Evolutionary conservation across 257 asterid genomes (phyloP).

Genomic region (Scutellaria barbata): DNA sequence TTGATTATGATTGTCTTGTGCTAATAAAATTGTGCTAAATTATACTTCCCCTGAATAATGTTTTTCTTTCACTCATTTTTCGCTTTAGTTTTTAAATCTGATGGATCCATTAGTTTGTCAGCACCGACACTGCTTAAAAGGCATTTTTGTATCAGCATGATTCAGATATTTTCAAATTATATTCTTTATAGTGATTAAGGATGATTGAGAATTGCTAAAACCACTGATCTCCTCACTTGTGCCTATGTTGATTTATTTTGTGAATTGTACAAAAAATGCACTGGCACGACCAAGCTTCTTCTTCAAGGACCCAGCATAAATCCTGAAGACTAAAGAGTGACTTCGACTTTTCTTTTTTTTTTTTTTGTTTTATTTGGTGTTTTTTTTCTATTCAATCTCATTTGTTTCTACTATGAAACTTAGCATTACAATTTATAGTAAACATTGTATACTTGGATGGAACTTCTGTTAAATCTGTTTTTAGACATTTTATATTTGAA

Average conservation of each 20-base stretch:
- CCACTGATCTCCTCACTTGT: slow-evolving; percentile 1
- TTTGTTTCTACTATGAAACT: slow-evolving; percentile 5
- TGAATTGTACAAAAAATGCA: neutral
- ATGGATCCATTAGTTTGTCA: slow-evolving; percentile 15
- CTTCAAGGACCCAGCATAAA: slow-evolving; percentile 2
- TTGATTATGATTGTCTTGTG: slow-evolving; percentile 17
- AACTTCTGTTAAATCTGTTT: slow-evolving; percentile 11
- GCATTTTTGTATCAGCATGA: slow-evolving; percentile 9
- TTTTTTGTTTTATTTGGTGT: neutral
- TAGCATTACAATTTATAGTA: neutral
- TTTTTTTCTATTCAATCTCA: slow-evolving; percentile 12
- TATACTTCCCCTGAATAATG: neutral
- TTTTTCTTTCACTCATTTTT: neutral
- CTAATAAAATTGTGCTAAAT: slow-evolving; percentile 3
- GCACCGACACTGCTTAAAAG: neutral
- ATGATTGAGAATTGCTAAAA: slow-evolving; percentile 1
- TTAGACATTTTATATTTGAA: slow-evolving; percentile 11
- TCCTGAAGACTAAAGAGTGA: neutral
- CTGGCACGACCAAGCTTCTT: neutral
- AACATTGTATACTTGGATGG: neutral
- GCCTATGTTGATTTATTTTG: neutral
- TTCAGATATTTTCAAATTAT: slow-evolving; percentile 25
- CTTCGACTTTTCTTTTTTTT: slow-evolving; percentile 4
- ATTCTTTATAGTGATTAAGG: slow-evolving; percentile 10
- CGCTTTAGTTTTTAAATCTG: neutral